Conservation (phyloP, 2,329 filamentous ascomycete species). For the Fusarium pininemorale region DNA sequence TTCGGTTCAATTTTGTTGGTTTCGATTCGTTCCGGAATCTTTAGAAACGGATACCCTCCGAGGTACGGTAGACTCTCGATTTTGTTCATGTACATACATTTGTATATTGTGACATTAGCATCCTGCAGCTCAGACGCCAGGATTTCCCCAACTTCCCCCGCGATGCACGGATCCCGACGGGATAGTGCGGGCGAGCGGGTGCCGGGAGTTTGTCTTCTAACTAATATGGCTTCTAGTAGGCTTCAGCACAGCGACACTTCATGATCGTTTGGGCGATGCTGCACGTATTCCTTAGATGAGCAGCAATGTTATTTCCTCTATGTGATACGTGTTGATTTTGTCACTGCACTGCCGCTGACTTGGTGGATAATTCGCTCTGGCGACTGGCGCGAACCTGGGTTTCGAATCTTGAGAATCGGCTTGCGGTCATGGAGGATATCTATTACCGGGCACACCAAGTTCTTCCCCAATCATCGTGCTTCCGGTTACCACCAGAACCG, state of each 20-base stretch:
- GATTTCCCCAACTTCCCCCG: slow-evolving; percentile 44
- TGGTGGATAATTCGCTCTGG: background rate
- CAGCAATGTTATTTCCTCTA: background rate
- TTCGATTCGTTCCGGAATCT: slow-evolving; percentile 15
- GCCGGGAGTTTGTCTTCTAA: slow-evolving; percentile 19
- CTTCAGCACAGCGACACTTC: background rate
- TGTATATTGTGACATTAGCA: slow-evolving; percentile 28
- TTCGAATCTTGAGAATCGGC: background rate
- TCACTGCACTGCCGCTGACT: background rate
- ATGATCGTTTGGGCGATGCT: background rate
- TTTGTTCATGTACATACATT: slow-evolving; percentile 18
- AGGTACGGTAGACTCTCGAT: slow-evolving; percentile 23
- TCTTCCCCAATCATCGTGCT: slow-evolving; percentile 4
- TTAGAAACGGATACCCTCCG: slow-evolving; percentile 28
- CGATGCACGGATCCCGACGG: slow-evolving; percentile 42
- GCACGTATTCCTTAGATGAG: background rate
- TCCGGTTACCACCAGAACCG: slow-evolving; percentile 6
- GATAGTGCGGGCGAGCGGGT: slow-evolving; percentile 42
- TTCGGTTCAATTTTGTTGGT: slow-evolving; percentile 8
- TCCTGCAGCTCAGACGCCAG: slow-evolving; percentile 30
- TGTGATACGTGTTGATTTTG: background rate
- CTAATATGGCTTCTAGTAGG: background rate
- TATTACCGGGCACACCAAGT: background rate
- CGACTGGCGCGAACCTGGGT: background rate
- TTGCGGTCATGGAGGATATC: background rate